These are phyloP conservation scores for Umbelopsis sp. DNA, from an alignment of 371 early-diverging fungal species.

Conservation along the genomic window DNA sequence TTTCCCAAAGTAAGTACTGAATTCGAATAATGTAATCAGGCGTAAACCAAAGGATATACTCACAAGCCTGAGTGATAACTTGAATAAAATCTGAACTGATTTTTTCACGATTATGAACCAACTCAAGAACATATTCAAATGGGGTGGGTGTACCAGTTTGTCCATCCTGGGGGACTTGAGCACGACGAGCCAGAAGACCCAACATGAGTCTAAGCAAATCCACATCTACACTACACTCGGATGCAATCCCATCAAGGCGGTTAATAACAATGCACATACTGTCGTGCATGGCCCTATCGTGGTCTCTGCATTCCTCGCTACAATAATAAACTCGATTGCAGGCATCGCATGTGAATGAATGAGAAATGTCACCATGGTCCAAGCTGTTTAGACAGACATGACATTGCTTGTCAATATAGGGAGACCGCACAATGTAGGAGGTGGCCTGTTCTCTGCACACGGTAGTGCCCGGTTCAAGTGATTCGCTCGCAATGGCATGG, in stretches of 20 bases:
- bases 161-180: constrained; percentile 27
- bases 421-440: constrained; percentile 61
- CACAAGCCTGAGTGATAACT: constrained; percentile 54
- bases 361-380: constrained; percentile 30
- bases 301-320: constrained; percentile 55
- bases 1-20: no score
- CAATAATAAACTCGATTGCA: constrained; percentile 67
- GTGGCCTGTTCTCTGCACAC: constrained; percentile 60
- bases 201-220: constrained; percentile 60
- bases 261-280: constrained; percentile 22
- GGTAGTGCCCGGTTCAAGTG: constrained; percentile 54
- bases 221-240: constrained; percentile 52
- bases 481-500: constrained; percentile 58
- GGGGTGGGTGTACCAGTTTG: constrained; percentile 36
- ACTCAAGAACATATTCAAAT: constrained; percentile 58
- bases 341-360: constrained; percentile 43
- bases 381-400: constrained; percentile 59
- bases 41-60: constrained; percentile 22
- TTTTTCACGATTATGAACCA: constrained; percentile 60
- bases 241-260: constrained; percentile 50
- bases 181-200: constrained; percentile 48
- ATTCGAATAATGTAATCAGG: constrained; percentile 2
- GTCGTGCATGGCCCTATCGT: constrained; percentile 32
- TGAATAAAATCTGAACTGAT: constrained; percentile 55
- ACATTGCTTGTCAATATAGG: constrained; percentile 58